phyloP scores from a whole-genome alignment of 1,284 basidiomycete genomes.

The Ceratobasidium sp. region DNA sequence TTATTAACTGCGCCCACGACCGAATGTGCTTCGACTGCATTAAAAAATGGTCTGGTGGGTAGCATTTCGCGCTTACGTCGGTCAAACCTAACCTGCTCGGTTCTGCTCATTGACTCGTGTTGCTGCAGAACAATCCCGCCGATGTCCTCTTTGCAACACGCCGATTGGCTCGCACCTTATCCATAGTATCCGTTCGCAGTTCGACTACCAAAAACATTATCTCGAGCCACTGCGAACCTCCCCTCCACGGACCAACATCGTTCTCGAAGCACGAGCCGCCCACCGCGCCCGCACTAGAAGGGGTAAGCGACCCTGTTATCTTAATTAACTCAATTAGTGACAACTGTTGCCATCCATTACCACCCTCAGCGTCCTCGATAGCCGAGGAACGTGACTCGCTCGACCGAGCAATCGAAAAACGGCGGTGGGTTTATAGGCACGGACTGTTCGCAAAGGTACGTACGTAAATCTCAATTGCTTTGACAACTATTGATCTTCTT shows the following conservation, averaged over 20 bases:
- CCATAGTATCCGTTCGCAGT: slow-evolving; percentile 75
- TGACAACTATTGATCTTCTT: background rate
- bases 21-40: slow-evolving; percentile 91
- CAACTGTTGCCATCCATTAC: background rate
- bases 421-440: slow-evolving; percentile 74
- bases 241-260: slow-evolving; percentile 50
- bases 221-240: slow-evolving; percentile 67
- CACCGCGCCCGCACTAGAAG: slow-evolving; percentile 2
- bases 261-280: slow-evolving; percentile 3
- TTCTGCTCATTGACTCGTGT: slow-evolving; percentile 65
- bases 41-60: slow-evolving; percentile 78
- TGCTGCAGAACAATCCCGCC: slow-evolving; percentile 12
- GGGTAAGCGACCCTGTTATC: background rate
- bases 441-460: slow-evolving; percentile 80
- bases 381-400: slow-evolving; percentile 59
- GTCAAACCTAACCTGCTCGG: slow-evolving; percentile 16
- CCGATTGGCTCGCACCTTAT: slow-evolving; percentile 78
- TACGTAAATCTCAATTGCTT: background rate
- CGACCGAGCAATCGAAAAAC: slow-evolving; percentile 64
- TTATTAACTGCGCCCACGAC: slow-evolving; percentile 79
- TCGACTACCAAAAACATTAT: slow-evolving; percentile 81
- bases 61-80: background rate
- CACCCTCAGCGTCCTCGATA: slow-evolving; percentile 40
- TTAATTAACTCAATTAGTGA: background rate
- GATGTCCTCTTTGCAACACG: slow-evolving; percentile 81